Base-by-base conservation (phyloP, 2,329 filamentous ascomycete species). In the Apiospora koreana region DNA sequence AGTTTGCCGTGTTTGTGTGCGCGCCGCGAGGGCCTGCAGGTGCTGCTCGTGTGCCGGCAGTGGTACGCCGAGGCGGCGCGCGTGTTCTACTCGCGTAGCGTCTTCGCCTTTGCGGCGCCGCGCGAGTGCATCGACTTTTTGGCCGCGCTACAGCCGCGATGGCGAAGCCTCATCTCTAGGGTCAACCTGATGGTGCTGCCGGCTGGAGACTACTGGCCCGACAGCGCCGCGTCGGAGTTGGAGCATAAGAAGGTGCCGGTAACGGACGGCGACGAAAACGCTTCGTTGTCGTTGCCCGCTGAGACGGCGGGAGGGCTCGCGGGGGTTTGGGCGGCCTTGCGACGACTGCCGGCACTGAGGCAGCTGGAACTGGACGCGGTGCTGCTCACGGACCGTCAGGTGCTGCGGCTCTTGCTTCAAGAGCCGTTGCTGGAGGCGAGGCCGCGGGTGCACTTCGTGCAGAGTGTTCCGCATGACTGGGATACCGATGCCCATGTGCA, bases 21-120 rank as follows among this genome's bases (percentile, higher is more conserved):
- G 8, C 67, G 74, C 16, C 68, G 71, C 9, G 21, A 21, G 9
- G 41, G 70, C 9, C 65, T 74, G 21, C 45, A 68, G 45, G 65
- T 66, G 7, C 48, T 73, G 35, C 70, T 74, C 10, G 71, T 72
- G 28, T 73, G 74, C 50, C 70, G 66, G 43, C 7, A 23, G 35
- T 75, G 72, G 72, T 71, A 75, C 70, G 72, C 68, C 16, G 72
- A 73, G 64, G 72, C 68, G 18, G 72, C 69, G 1, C 65, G 50
- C 14, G 74, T 74, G 2, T 68, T 75, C 18, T 75, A 73, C 50
- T 23, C 65, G 25, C 68, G 72, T 23, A 75, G 73, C 68, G 69
- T 54, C 2, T 72, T 74, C 31, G 70, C 72, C 4, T 75, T 73
- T 54, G 68, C 45, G 18, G 46, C 50, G 25, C 45, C 72, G 14